Evolutionary conservation across 1,139 yeast genomes (phyloP).

Genomic region (Protomyces arabidopsidicola): DNA sequence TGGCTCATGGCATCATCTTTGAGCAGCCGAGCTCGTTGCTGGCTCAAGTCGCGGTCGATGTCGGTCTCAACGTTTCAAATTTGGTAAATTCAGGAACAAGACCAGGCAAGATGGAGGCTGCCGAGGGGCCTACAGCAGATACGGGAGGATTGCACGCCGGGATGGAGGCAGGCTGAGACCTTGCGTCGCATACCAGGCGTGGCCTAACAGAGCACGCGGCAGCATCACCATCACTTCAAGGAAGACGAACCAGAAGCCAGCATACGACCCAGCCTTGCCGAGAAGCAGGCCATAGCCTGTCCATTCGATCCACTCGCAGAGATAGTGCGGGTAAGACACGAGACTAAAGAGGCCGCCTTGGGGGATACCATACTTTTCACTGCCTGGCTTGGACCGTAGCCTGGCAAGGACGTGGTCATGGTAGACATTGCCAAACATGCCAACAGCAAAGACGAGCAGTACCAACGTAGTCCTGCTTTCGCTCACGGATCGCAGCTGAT

Average conservation of each 20-base stretch:
- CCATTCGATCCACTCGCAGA: constrained; percentile 30
- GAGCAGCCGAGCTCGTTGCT: too few species aligned
- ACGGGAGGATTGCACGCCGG: neutral
- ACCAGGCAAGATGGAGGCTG: neutral
- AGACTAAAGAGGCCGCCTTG: constrained; percentile 23
- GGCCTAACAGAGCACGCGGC: constrained; percentile 24
- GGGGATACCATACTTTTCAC: constrained; percentile 18
- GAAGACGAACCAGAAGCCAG: constrained; percentile 17
- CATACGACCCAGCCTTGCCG: constrained; percentile 1
- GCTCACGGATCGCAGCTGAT: neutral
- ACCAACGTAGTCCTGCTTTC: neutral
- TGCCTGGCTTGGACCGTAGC: constrained; percentile 1
- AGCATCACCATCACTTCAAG: constrained; percentile 24
- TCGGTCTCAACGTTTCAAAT: too few species aligned
- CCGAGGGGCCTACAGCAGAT: neutral
- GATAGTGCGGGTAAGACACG: constrained; percentile 27
- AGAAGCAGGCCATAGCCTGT: constrained; percentile 22
- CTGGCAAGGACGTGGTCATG: constrained; percentile 27
- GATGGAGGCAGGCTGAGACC: neutral
- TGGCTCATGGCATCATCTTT: neutral
- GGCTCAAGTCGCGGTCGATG: too few species aligned
- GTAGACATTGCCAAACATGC: constrained; percentile 24
- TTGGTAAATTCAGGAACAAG: too few species aligned
- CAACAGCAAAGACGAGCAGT: constrained; percentile 4
- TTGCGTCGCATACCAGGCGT: constrained; percentile 7